Base-by-base conservation (phyloP, 2,329 filamentous ascomycete species). In the Xylariaceae sp. region DNA sequence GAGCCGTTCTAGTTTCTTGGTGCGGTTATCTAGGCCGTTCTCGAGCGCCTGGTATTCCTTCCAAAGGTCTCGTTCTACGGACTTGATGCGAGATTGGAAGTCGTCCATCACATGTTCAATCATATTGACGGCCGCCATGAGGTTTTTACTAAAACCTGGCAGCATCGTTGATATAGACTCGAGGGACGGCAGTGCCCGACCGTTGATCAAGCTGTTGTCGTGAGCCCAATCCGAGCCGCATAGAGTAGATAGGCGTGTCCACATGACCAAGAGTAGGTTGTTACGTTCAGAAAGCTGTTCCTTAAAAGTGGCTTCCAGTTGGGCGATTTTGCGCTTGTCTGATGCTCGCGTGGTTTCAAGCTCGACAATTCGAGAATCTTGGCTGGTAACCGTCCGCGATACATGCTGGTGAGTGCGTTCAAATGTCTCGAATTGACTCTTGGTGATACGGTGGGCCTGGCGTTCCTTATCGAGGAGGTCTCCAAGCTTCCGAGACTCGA, bases 191-290 rank as follows among this genome's bases (percentile, higher is more conserved):
- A 96, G 77, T 1, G 83, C 85, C 61, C 93, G 89, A 17, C 92
- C 90, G 68, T 94, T 93, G 70, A 97, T 89, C 23, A 96, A 84
- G 58, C 88, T 88, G 73, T 97, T 92, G 69, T 88, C 86, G 72
- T 96, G 89, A 3, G 89, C 85, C 93, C 94, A 99, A 70, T 97
- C 94, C 0, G 86, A 83, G 9, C 94, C 94, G 69, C 94, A 97
- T 49, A 97, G 81, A 0, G 85, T 82, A 2, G 90, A 92, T 7
- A 99, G 81, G 51, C 89, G 84, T 64, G 93, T 93, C 94, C 94
- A 99, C 4, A 97, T 78, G n/a, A 86, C 82, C 18, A 97, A 83
- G 15, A 97, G 81, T 55, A 99, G 79, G 61, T 90, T 88, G 75
- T 97, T 97, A 57, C 94, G 87, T 75, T 97, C 94, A 49, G 82